These are phyloP conservation scores for Quercus lobata DNA, from an alignment of 331 rosid genomes.

Conservation along the genomic window DNA sequence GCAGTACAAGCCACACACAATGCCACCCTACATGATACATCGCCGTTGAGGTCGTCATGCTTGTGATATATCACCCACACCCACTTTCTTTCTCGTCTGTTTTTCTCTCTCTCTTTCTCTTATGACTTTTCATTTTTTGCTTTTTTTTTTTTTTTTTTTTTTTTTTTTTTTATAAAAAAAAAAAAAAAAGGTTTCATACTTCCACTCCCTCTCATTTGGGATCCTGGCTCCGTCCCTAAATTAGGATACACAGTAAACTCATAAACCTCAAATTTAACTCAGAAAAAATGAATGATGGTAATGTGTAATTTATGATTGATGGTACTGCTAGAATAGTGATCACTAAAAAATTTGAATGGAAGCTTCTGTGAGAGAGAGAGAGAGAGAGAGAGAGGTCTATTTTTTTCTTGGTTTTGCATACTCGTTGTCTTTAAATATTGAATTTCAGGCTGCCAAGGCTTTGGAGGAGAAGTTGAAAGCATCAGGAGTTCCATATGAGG, in stretches of 20 bases:
- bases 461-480: constrained; percentile 87
- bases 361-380: neutral
- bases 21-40: no score
- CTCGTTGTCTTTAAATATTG: constrained; percentile 1
- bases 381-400: neutral
- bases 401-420: neutral
- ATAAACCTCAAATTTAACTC: neutral
- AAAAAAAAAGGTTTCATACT: no score
- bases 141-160: no score
- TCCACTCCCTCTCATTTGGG: no score
- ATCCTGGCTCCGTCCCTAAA: no score
- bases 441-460: constrained; percentile 61
- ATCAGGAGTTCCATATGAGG: constrained; percentile 71
- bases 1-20: no score
- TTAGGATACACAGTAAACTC: neutral
- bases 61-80: no score
- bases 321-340: neutral
- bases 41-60: no score
- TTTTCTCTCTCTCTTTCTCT: no score
- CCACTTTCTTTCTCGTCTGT: no score
- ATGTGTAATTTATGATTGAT: neutral
- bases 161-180: no score
- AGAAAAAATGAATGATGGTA: neutral
- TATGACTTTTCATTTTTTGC: no score
- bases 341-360: neutral